phyloP scores from a whole-genome alignment of 2,329 filamentous ascomycete genomes.

The Aurifilum marmelostoma region DNA sequence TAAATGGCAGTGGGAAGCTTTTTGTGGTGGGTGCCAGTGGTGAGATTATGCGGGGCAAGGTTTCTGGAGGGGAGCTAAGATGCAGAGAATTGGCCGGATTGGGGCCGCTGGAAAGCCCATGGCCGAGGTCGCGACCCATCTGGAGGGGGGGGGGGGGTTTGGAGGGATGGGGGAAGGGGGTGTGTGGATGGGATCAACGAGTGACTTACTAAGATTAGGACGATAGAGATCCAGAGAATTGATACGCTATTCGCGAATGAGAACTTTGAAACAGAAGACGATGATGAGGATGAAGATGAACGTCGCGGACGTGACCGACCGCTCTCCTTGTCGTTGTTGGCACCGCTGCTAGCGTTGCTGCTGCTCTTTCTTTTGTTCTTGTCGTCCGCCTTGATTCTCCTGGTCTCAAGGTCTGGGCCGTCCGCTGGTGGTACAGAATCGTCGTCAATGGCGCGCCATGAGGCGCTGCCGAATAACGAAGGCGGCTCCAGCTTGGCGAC shows the following conservation, averaged over 20 bases:
- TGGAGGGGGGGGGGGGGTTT: too few relatives aligned
- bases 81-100: slow-evolving; percentile 28
- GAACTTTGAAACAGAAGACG: slow-evolving; percentile 9
- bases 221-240: slow-evolving; percentile 37
- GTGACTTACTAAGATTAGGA: slow-evolving; percentile 39
- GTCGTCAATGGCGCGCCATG: slow-evolving; percentile 37
- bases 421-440: slow-evolving; percentile 28
- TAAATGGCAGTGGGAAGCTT: background rate
- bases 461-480: slow-evolving; percentile 33
- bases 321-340: background rate
- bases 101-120: slow-evolving; percentile 16
- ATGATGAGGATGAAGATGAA: background rate
- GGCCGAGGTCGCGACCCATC: slow-evolving; percentile 8
- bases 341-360: background rate
- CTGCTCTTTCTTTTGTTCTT: background rate
- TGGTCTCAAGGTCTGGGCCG: slow-evolving; percentile 29
- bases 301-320: background rate
- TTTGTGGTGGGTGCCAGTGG: slow-evolving; percentile 19
- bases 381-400: slow-evolving; percentile 13
- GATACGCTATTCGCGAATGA: slow-evolving; percentile 34
- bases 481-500: slow-evolving; percentile 31
- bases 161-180: background rate
- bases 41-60: slow-evolving; percentile 30
- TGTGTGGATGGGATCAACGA: background rate
- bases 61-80: slow-evolving; percentile 31